Evolutionary conservation across 306 rosid genomes (phyloP), one percentile per base, ranked within the genome.

Genomic region (Mimosa bimucronata): DNA sequence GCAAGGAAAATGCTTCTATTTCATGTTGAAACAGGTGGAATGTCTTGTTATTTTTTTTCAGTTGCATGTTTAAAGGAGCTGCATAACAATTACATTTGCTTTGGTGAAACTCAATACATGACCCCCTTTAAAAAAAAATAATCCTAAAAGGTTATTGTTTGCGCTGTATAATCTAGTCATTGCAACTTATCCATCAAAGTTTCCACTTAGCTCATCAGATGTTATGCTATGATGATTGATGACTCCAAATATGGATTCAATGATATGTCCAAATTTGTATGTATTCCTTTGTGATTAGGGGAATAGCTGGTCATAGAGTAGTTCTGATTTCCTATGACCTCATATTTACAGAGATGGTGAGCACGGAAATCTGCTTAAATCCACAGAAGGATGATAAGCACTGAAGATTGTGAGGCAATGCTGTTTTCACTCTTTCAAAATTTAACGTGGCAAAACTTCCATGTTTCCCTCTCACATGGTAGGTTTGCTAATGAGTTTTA

Each of bases 301-400:
- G 28, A 75, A 30, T 8, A 78, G 52, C 31, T 46, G 69, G 3
- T 30, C 23, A 62, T 76, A 31, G 26, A 15, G 60, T 77, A n/a
- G 41, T 66, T 77, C 74, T 77, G 67, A 72, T 77, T 23, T 42
- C 76, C 52, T 45, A 57, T 83, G 64, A 77, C 23, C 23, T 79
- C 42, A 26, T 53, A n/a, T 42, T 58, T 66, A 9, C 50, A 77
- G 73, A 38, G 58, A 72, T 46, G 21, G 9, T 81, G 42, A 66
- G 70, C 77, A 73, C 18, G 21, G 29, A 53, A 68, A 55, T 66
- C 60, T 72, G 70, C 69, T 55, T 73, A 60, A 53, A 76, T 73
- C 65, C 23, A 52, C 55, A 18, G 71, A 81, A 52, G 70, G 65
- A 77, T 72, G 76, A 50, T 67, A 46, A 18, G 53, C 34, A 34